phyloP scores from a whole-genome alignment of 805 yeast species.

The Suhomyces faveliae region DNA sequence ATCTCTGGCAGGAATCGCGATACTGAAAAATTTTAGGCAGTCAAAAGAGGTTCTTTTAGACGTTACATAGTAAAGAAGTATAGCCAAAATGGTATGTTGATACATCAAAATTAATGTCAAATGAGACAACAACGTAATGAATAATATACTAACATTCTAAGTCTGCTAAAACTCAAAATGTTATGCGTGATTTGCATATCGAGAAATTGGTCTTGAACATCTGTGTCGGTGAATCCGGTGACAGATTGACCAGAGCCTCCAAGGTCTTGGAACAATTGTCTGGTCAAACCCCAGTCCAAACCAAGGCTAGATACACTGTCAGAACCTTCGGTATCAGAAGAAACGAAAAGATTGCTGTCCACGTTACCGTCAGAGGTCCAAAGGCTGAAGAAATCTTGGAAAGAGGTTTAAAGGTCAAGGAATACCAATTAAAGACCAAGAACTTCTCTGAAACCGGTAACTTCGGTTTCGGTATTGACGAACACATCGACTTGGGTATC shows the following conservation, averaged over 20 bases:
- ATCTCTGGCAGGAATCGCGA: background rate
- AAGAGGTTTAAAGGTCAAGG: slow-evolving; percentile 99
- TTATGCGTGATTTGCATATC: slow-evolving; percentile 98
- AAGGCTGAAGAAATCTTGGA: slow-evolving; percentile 97
- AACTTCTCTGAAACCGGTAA: slow-evolving; percentile 99
- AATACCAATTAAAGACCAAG: slow-evolving; percentile 90
- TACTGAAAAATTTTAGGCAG: slow-evolving; percentile 16
- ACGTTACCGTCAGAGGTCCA: slow-evolving; percentile 99
- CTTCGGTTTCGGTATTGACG: slow-evolving; percentile 99
- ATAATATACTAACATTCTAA: slow-evolving; percentile 12
- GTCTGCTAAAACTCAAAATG: slow-evolving; percentile 64
- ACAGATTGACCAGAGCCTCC: slow-evolving; percentile 99
- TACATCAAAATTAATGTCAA: background rate
- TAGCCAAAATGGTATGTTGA: slow-evolving; percentile 23
- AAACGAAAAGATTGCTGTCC: slow-evolving; percentile 99
- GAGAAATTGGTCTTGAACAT: slow-evolving; percentile 99
- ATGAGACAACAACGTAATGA: background rate
- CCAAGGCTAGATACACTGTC: slow-evolving; percentile 99
- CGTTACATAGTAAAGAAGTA: slow-evolving; percentile 11
- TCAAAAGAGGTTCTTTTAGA: background rate
- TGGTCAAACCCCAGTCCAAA: slow-evolving; percentile 99
- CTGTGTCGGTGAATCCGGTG: slow-evolving; percentile 99
- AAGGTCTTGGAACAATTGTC: slow-evolving; percentile 99
- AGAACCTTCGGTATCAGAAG: slow-evolving; percentile 99
- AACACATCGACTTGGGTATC: slow-evolving; percentile 99